A percentile compares a stretch with the other conserved stretches of the same genome.
These are phyloP conservation scores for Solanum aculeatissimum DNA, from an alignment of 305 asterid species.

Conservation along the genomic window DNA sequence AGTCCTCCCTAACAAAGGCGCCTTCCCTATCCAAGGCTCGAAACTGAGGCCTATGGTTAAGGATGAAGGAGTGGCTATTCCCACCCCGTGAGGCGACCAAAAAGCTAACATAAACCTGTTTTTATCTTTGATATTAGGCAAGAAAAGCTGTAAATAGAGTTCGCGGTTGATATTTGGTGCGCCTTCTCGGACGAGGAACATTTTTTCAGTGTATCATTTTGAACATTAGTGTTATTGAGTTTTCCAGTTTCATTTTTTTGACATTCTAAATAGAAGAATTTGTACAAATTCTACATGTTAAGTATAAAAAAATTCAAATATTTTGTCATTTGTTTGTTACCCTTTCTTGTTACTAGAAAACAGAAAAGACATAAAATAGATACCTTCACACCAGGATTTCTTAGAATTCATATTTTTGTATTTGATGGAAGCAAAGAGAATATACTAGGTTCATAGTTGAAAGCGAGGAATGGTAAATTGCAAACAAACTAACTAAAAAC, in stretches of 20 bases:
- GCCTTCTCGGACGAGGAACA: neutral
- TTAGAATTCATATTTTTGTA: neutral
- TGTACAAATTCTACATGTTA: neutral
- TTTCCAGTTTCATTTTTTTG: neutral
- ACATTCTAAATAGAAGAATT: neutral
- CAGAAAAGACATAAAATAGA: too few relatives aligned
- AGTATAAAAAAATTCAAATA: neutral
- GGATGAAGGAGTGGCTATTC: neutral
- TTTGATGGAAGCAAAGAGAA: neutral
- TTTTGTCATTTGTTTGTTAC: too few relatives aligned
- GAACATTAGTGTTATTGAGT: neutral
- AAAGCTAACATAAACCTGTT: neutral
- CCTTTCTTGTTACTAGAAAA: too few relatives aligned
- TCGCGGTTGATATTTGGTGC: slow-evolving; percentile 1
- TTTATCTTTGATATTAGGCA: slow-evolving; percentile 15
- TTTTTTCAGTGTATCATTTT: neutral
- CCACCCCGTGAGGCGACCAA: neutral
- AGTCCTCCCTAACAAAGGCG: neutral
- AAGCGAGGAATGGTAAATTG: too few relatives aligned
- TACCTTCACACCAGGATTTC: too few relatives aligned
- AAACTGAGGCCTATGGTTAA: neutral
- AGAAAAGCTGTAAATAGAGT: slow-evolving; percentile 21
- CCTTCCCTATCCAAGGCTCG: neutral
- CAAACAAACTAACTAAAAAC: too few relatives aligned
- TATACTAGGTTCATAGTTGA: slow-evolving; percentile 9